Evolutionary conservation across 208 protist species (phyloP).

Genomic region (Phytomonas sp.): DNA sequence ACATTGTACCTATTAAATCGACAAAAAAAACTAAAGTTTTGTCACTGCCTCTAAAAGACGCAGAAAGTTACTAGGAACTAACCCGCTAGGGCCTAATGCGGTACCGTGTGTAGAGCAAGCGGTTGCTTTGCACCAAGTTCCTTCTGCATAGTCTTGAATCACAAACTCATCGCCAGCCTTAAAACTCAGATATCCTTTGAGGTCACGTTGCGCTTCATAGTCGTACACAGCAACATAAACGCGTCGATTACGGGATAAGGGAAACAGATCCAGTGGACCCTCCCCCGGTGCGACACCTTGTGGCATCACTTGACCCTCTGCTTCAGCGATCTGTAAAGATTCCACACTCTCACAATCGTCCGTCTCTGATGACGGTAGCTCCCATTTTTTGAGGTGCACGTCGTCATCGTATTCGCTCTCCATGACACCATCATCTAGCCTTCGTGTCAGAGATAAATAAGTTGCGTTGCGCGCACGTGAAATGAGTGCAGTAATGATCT

Average conservation of each 20-base stretch:
- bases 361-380: background rate
- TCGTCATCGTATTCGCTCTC: conserved; percentile 3
- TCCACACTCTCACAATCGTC: background rate
- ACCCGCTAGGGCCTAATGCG: conserved; percentile 14
- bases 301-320: background rate
- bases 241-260: conserved; percentile 10
- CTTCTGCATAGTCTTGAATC: conserved; percentile 59
- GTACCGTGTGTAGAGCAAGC: conserved; percentile 11
- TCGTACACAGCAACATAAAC: conserved; percentile 69
- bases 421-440: conserved; percentile 14
- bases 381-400: background rate
- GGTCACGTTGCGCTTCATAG: conserved; percentile 30
- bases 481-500: conserved; percentile 43
- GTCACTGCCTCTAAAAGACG: conserved; percentile 43
- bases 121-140: conserved; percentile 60
- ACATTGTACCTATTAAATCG: background rate
- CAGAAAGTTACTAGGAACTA: conserved; percentile 74
- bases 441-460: background rate
- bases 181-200: conserved; percentile 52
- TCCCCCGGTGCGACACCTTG: background rate
- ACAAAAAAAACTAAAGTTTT: conserved; percentile 19
- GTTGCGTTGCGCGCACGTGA: conserved; percentile 16
- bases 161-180: conserved; percentile 77
- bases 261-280: background rate
- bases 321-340: background rate